phyloP scores from a whole-genome alignment of 257 asterid species.

The Ajuga chamaepitys region DNA sequence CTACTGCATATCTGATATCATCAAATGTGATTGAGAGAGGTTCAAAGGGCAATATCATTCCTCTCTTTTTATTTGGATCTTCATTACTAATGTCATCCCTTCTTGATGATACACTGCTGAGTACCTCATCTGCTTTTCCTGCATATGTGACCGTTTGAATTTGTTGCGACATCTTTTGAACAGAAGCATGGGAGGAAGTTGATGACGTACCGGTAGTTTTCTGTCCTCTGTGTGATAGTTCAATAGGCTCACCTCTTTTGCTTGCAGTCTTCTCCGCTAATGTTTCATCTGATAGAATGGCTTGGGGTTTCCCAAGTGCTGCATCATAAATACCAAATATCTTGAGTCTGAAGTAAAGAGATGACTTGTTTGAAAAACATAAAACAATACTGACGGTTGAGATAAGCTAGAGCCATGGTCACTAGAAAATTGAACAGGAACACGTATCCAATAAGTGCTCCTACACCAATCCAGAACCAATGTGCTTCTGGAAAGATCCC shows the following conservation, averaged over 20 bases:
- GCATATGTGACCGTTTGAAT: too few species aligned
- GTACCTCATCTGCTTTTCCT: too few species aligned
- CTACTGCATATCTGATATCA: conserved; percentile 60
- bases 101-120: background rate
- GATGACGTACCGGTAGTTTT: too few species aligned
- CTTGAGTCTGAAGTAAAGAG: too few species aligned
- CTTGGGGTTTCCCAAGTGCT: conserved; percentile 60
- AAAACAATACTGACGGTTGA: conserved; percentile 44
- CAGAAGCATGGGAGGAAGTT: too few species aligned
- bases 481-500: conserved; percentile 44
- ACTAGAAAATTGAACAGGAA: conserved; percentile 45
- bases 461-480: conserved; percentile 78
- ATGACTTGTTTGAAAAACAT: background rate
- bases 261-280: conserved; percentile 29
- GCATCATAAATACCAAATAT: conserved; percentile 6
- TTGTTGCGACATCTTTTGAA: too few species aligned
- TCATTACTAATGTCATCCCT: too few species aligned
- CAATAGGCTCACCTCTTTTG: conserved; percentile 11
- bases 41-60: conserved; percentile 71
- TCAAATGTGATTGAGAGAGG: conserved; percentile 75
- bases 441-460: conserved; percentile 44
- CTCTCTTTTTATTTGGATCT: conserved; percentile 28
- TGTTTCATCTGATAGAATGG: conserved; percentile 39
- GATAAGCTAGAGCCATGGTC: conserved; percentile 44
- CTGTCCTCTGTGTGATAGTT: too few species aligned